phyloP scores from a whole-genome alignment of 805 yeast genomes.

The Limtongia smithiae region DNA sequence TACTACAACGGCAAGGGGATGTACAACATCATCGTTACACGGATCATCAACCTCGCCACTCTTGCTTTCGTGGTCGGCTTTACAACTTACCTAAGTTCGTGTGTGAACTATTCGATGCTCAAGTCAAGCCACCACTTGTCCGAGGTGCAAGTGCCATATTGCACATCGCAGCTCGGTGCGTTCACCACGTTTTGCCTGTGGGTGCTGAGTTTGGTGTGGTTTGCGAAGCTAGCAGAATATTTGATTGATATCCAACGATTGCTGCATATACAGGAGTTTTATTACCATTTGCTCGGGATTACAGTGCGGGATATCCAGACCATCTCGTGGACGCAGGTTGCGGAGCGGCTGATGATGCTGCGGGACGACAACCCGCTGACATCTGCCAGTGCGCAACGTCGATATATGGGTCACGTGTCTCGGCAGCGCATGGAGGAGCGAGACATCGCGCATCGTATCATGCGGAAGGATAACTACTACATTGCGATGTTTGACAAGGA shows the following conservation, averaged over 20 bases:
- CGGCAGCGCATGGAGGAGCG: constrained; percentile 83
- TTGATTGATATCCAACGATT: constrained; percentile 63
- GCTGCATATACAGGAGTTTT: constrained; percentile 73
- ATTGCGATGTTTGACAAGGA: constrained; percentile 83
- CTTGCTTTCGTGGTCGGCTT: constrained; percentile 75
- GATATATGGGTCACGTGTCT: constrained; percentile 42
- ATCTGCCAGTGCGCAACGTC: constrained; percentile 36
- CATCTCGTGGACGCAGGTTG: constrained; percentile 86
- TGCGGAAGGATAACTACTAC: constrained; percentile 92
- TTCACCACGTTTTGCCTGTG: constrained; percentile 58
- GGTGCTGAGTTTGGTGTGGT: constrained; percentile 50
- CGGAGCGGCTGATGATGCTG: constrained; percentile 65
- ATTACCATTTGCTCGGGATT: constrained; percentile 63
- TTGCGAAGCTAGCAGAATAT: constrained; percentile 41
- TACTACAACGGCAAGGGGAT: constrained; percentile 86
- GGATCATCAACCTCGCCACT: constrained; percentile 64
- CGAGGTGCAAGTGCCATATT: constrained; percentile 48
- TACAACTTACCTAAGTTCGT: constrained; percentile 73
- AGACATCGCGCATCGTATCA: constrained; percentile 89
- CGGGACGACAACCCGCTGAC: constrained; percentile 77
- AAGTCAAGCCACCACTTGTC: constrained; percentile 33
- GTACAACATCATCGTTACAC: constrained; percentile 66
- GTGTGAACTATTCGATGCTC: constrained; percentile 63
- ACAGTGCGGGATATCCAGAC: constrained; percentile 81
- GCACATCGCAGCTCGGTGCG: constrained; percentile 41